These are phyloP conservation scores for Nyssa sinensis DNA, from an alignment of 148 eudicot genomes.

Conservation along the genomic window DNA sequence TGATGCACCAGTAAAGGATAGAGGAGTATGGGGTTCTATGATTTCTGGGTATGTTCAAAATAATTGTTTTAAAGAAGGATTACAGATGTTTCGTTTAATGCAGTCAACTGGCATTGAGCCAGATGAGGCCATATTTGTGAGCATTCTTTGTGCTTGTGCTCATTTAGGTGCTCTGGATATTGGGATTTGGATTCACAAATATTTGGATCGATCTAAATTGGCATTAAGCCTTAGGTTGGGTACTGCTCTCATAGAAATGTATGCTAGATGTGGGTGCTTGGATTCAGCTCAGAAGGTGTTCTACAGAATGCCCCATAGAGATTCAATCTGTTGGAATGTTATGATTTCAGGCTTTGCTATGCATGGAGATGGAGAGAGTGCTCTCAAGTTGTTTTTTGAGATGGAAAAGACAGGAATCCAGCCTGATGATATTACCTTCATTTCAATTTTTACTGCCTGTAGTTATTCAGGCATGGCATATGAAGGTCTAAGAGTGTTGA, in stretches of 20 bases:
- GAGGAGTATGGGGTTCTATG: constrained; percentile 39
- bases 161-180: constrained; percentile 32
- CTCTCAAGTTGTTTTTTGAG: constrained; percentile 23
- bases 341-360: constrained; percentile 34
- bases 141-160: constrained; percentile 37
- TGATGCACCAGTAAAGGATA: constrained; percentile 33
- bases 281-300: constrained; percentile 36
- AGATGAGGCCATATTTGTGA: constrained; percentile 31
- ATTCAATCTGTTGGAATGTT: constrained; percentile 35
- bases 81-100: constrained; percentile 31
- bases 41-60: constrained; percentile 42
- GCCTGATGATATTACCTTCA: constrained; percentile 34
- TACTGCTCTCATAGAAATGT: constrained; percentile 37
- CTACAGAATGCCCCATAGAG: constrained; percentile 28
- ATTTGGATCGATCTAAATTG: constrained; percentile 13
- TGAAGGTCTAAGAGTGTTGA: constrained; percentile 32
- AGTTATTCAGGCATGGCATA: constrained; percentile 34
- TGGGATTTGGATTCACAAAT: constrained; percentile 36
- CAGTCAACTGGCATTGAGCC: constrained; percentile 22
- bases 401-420: constrained; percentile 24
- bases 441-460: constrained; percentile 34
- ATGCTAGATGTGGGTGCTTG: constrained; percentile 36
- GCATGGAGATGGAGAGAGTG: constrained; percentile 30
- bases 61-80: constrained; percentile 34
- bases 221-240: constrained; percentile 19